A percentile compares a stretch with the other conserved stretches of the same genome.
These are phyloP conservation scores for Gloeopeniophorella convolvens DNA, from an alignment of 768 basidiomycete species.

Conservation along the genomic window DNA sequence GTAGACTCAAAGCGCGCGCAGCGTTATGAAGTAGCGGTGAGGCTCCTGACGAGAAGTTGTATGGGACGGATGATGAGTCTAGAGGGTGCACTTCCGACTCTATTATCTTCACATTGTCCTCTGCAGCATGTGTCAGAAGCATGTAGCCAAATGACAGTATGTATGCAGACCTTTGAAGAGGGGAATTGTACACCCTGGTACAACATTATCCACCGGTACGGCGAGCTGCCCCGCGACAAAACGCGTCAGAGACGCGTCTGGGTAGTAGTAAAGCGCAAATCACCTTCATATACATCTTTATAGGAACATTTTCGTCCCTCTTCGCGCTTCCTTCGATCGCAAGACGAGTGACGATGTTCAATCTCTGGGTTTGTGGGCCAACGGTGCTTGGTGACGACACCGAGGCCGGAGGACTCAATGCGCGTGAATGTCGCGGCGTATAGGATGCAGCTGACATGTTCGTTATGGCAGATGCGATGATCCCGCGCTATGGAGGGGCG, in stretches of 20 bases:
- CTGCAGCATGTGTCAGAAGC: constrained; percentile 31
- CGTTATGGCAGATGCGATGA: not conserved
- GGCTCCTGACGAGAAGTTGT: constrained; percentile 60
- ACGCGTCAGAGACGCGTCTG: not conserved
- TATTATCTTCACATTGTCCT: constrained; percentile 74
- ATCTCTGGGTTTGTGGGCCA: constrained; percentile 32
- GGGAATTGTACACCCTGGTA: constrained; percentile 62
- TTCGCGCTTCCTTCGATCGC: constrained; percentile 70
- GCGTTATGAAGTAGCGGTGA: constrained; percentile 64
- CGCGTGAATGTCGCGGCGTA: constrained; percentile 22
- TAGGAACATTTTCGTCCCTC: constrained; percentile 56
- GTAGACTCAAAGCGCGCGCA: constrained; percentile 60
- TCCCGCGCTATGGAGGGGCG: not conserved
- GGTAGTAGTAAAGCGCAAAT: constrained; percentile 13
- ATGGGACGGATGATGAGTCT: constrained; percentile 63
- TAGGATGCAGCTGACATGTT: constrained; percentile 14
- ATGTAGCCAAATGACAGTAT: not conserved
- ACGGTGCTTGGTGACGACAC: constrained; percentile 21
- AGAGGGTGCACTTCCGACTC: constrained; percentile 72
- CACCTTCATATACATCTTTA: constrained; percentile 77
- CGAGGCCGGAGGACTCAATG: constrained; percentile 28
- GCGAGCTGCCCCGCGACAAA: constrained; percentile 38
- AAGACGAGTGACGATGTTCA: constrained; percentile 68
- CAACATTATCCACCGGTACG: constrained; percentile 57
- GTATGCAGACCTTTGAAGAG: constrained; percentile 55